Evolutionary conservation across 2,329 filamentous ascomycete genomes (phyloP), one percentile per base, ranked within the genome.

Genomic region (Neofusicoccum umdonicola): DNA sequence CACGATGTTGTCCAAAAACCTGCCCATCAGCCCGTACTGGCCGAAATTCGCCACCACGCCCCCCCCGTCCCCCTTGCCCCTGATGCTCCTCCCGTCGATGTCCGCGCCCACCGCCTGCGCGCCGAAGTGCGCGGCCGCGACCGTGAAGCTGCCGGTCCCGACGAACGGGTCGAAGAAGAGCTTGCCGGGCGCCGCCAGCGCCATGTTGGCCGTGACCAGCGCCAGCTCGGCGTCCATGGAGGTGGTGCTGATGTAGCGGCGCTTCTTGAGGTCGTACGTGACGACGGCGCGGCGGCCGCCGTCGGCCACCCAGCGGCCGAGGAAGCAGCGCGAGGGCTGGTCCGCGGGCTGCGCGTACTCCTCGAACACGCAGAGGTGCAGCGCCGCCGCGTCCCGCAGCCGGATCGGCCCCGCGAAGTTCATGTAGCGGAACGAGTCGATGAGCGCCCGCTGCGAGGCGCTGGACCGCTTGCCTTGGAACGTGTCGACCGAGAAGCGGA

Each of bases 151-250:
- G 4, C 94, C 95, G 0, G 95, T 98, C 4, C 95, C 95, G 66
- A 95, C 93, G 73, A 99, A 99, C 0, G 95, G 95, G 71, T 99
- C 95, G 72, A 94, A 97, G 71, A 96, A 91, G 2, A 98, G 75
- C 73, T 91, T 96, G 0, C 92, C 94, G 0, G 93, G 90, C 0
- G 82, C 88, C 0, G 93, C 93, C 13, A 91, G 86, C 0, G 92
- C 91, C 69, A 99, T 88, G 73, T 98, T 99, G 1, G 94, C 95
- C 0, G 93, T 97, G 22, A 99, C 82, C 0, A 99, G 84, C 12
- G 93, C 91, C 48, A 99, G 83, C 76, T 98, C 95, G 0, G 94
- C 91, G 74, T 99, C 95, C 95, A 99, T 98, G 51, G 91, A 95
- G 0, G 95, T 99, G 0, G 94, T 98, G 69, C 90, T 92, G 71